Evolutionary conservation across 768 basidiomycete species (phyloP), one percentile per base, ranked within the genome.

Genomic region (Dendrothele bispora): DNA sequence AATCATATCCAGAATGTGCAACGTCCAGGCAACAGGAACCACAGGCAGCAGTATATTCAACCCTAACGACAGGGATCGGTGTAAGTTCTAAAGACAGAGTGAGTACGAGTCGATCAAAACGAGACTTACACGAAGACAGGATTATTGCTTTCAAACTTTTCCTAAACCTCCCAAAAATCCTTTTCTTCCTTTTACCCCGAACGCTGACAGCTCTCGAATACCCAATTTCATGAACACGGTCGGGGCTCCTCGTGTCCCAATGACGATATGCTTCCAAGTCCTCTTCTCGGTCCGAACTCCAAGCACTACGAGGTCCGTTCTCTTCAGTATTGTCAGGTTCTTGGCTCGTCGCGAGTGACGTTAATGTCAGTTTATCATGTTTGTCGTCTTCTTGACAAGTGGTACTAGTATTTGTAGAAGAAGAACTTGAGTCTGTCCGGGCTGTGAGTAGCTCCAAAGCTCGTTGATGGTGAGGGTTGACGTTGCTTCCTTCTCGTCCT

Each of bases 31-130:
- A 7, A 43, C 21, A 26, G 49, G 77, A 4, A 77, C 59, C 46
- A 71, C 55, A 4, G 69, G 46, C 21, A 77, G 55, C 5, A 79
- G 59, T 1, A 69, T 21, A 49, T 78, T 77, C 25, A 76, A 56
- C 62, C 63, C 74, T 74, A 43, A 11, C 25, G 24, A n/a, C 3
- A 7, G 29, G 21, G 28, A 10, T 45, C 18, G 35, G 43, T 12
- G 40, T n/a, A n/a, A 24, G 11, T 10, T 22, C 12, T 18, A 21
- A 24, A 38, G 18, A 10, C 12, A 21, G 5, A 38, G 26, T 17
- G 17, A 51, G 17, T 17, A n/a, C n/a, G n/a, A n/a, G n/a, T n/a
- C n/a, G n/a, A n/a, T n/a, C n/a, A 25, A 12, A 26, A n/a, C n/a
- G 41, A 27, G 7, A 61, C 72, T 46, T 43, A 71, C 72, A 73